phyloP scores from a whole-genome alignment of 371 early-diverging fungal species.

The Mortierella sp. region DNA sequence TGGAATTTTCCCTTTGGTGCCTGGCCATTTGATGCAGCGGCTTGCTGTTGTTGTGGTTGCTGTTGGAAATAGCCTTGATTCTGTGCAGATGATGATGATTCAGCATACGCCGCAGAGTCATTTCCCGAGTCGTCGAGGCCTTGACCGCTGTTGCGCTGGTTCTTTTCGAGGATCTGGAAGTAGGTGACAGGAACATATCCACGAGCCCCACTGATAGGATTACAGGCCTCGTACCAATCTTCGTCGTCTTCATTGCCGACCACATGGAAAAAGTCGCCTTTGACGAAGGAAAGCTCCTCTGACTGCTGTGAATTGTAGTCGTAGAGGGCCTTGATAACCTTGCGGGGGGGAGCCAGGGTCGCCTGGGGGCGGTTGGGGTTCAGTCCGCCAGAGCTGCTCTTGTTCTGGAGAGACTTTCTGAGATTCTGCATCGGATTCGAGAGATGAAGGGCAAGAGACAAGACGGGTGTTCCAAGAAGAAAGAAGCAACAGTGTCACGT shows the following conservation, averaged over 20 bases:
- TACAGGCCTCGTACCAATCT: conserved; percentile 86
- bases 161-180: conserved; percentile 69
- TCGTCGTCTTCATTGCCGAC: conserved; percentile 80
- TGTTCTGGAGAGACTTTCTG: conserved; percentile 43
- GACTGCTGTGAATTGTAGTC: conserved; percentile 76
- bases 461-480: not conserved
- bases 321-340: conserved; percentile 85
- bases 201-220: conserved; percentile 80
- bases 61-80: conserved; percentile 18
- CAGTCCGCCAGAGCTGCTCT: conserved; percentile 29
- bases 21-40: conserved; percentile 8
- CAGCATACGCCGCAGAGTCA: conserved; percentile 39
- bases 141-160: conserved; percentile 35
- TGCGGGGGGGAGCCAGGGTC: conserved; percentile 74
- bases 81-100: conserved; percentile 12
- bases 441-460: not conserved
- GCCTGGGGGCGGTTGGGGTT: conserved; percentile 32
- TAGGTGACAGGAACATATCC: conserved; percentile 86
- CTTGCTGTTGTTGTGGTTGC: conserved; percentile 25
- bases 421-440: conserved; percentile 26
- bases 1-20: conserved; percentile 46
- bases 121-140: conserved; percentile 38
- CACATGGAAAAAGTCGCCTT: conserved; percentile 95
- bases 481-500: too few relatives aligned
- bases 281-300: conserved; percentile 81